Evolutionary conservation across 129 eudicot species (phyloP).

Genomic region (Flaveria linearis): DNA sequence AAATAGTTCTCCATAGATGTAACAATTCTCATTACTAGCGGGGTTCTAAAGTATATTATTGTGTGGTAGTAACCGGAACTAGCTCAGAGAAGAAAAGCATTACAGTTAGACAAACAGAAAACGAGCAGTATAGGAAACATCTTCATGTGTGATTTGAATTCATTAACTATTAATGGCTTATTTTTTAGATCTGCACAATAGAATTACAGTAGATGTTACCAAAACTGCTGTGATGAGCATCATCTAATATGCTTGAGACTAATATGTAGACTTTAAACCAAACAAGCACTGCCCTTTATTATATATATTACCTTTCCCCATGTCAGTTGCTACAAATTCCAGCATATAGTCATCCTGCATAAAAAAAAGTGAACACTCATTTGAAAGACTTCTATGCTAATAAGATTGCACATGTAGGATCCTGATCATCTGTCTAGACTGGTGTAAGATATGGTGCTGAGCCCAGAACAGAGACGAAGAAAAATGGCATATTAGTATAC

Average conservation of each 20-base stretch:
- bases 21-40: neutral
- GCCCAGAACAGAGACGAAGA: conserved; percentile 18
- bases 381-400: conserved; percentile 18
- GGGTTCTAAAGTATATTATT: neutral
- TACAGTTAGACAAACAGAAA: neutral
- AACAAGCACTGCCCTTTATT: neutral
- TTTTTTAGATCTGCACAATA: neutral
- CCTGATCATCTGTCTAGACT: neutral
- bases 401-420: conserved; percentile 15
- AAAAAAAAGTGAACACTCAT: conserved; percentile 20
- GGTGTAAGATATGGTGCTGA: neutral
- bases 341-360: conserved; percentile 64
- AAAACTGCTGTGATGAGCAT: neutral
- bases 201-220: neutral
- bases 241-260: neutral
- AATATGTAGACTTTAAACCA: neutral
- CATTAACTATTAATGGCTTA: neutral
- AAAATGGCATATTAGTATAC: conserved; percentile 3
- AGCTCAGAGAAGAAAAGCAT: neutral
- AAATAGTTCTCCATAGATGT: neutral
- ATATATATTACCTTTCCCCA: conserved; percentile 68
- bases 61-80: neutral
- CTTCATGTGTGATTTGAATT: conserved; percentile 2
- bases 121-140: neutral
- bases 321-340: conserved; percentile 71